phyloP scores from a whole-genome alignment of 1,139 yeast genomes.

The Hemisphaericaspora subhashii region DNA sequence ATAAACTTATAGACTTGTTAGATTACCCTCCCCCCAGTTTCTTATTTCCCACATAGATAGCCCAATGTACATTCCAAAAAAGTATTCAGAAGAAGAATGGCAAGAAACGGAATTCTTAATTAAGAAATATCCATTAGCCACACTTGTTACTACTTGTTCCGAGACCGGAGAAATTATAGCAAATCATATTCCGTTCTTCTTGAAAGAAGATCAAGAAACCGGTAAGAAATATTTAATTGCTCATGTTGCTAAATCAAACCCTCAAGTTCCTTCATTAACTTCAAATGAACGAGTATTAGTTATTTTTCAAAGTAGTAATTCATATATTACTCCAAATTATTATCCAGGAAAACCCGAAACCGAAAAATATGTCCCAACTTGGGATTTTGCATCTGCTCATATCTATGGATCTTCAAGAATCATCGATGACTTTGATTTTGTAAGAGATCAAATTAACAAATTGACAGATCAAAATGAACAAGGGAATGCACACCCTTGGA shows the following conservation, averaged over 20 bases:
- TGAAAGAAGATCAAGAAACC: constrained; percentile 34
- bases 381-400: constrained; percentile 69
- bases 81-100: constrained; percentile 35
- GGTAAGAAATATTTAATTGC: constrained; percentile 50
- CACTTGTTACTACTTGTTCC: constrained; percentile 46
- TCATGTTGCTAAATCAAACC: constrained; percentile 58
- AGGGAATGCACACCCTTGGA: constrained; percentile 49
- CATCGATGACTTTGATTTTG: constrained; percentile 48
- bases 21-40: too few species aligned
- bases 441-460: constrained; percentile 44
- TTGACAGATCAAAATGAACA: constrained; percentile 53
- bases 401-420: constrained; percentile 54
- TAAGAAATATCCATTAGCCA: constrained; percentile 51
- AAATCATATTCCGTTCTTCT: constrained; percentile 59
- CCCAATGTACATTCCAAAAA: constrained; percentile 36
- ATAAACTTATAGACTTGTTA: too few species aligned
- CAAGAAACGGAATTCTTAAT: constrained; percentile 44
- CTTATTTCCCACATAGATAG: too few species aligned
- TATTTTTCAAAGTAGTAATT: constrained; percentile 54
- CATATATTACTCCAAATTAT: constrained; percentile 63
- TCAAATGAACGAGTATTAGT: constrained; percentile 46
- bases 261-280: constrained; percentile 48
- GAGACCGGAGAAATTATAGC: constrained; percentile 44
- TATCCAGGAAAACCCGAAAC: constrained; percentile 58
- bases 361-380: constrained; percentile 69